Conservation (phyloP, 2,329 filamentous ascomycete genomes). For the Botrytis byssoidea region DNA sequence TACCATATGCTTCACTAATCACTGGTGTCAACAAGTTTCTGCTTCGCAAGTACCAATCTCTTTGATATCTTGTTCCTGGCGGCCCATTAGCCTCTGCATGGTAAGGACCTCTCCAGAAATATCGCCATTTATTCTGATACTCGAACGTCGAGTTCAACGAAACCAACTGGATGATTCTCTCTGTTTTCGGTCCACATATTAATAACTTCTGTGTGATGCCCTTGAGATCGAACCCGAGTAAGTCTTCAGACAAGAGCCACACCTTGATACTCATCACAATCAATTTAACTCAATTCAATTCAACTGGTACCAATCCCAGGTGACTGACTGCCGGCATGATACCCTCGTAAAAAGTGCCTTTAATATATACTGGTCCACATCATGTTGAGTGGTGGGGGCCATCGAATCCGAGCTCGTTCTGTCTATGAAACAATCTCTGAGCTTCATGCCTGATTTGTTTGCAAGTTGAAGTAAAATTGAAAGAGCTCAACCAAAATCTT, state of each 20-base stretch:
- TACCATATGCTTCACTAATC: background rate
- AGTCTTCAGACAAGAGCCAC: background rate
- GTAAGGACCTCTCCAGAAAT: background rate
- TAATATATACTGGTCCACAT: too few species aligned
- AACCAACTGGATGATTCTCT: background rate
- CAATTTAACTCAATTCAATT: background rate
- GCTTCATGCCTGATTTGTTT: background rate
- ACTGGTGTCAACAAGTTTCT: background rate
- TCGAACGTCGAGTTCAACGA: background rate
- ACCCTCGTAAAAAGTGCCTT: too few species aligned
- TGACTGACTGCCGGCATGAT: too few species aligned
- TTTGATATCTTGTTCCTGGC: background rate
- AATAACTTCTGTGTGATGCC: background rate
- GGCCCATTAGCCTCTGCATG: background rate
- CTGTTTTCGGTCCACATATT: background rate
- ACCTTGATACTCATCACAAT: background rate
- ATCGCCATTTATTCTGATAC: too few species aligned
- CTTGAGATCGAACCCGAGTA: background rate
- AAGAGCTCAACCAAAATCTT: background rate
- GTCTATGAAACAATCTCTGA: too few species aligned
- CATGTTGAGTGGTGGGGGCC: background rate
- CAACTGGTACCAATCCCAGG: background rate
- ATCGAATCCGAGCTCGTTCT: background rate
- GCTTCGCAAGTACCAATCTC: background rate
- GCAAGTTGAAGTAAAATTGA: background rate